Conservation (phyloP, 257 asterid species). For the Solanum sejunctum region DNA sequence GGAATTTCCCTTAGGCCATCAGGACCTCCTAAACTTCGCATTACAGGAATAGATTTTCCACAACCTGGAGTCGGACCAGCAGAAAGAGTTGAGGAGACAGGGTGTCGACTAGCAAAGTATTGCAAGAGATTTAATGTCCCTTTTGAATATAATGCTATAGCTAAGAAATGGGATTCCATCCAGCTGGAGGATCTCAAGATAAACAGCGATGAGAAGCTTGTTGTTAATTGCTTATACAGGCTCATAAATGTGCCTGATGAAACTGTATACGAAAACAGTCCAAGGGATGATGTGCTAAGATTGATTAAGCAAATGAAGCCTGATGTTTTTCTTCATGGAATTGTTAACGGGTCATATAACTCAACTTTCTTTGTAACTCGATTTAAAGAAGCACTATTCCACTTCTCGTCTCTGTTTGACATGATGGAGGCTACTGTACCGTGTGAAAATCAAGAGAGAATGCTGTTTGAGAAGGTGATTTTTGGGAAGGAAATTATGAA, state of each 20-base stretch:
- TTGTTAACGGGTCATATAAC: conserved; percentile 15
- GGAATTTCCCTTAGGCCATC: conserved; percentile 16
- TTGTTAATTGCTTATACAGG: conserved; percentile 24
- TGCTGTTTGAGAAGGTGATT: conserved; percentile 18
- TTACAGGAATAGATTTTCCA: conserved; percentile 28
- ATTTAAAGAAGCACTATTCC: conserved; percentile 13
- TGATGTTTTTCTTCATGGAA: conserved; percentile 22
- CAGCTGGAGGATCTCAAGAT: conserved; percentile 16
- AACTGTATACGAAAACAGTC: not conserved
- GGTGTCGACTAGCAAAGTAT: conserved; percentile 7
- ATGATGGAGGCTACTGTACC: conserved; percentile 22
- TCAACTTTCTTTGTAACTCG: conserved; percentile 9
- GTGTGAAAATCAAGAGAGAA: conserved; percentile 7
- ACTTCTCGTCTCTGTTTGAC: conserved; percentile 23
- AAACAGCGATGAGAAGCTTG: conserved; percentile 5
- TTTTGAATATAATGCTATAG: conserved; percentile 17
- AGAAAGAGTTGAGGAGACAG: conserved; percentile 16
- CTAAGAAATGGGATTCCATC: conserved; percentile 19
- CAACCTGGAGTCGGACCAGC: conserved; percentile 21
- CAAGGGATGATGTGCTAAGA: conserved; percentile 15
- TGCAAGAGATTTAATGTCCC: conserved; percentile 25
- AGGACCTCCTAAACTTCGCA: conserved; percentile 22
- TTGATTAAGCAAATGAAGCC: conserved; percentile 21
- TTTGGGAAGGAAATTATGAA: conserved; percentile 21
- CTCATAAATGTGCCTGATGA: conserved; percentile 18